Conservation (phyloP, 129 eudicot species). For the Artemisia annua region DNA sequence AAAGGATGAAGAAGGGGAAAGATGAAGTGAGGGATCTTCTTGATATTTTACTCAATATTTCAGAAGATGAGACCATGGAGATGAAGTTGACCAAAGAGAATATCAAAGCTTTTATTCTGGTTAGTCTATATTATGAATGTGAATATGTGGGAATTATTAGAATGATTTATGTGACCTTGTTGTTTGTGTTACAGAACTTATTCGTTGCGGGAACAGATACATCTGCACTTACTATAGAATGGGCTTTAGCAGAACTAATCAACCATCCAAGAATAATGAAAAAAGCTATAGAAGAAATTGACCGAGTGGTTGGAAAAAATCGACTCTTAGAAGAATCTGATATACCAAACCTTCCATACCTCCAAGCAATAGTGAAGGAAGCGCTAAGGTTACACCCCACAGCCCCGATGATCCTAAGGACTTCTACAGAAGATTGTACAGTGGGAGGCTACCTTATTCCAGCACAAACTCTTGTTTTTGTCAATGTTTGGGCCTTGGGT, state of each 20-base stretch:
- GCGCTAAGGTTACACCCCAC: conserved; percentile 67
- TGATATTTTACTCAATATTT: conserved; percentile 54
- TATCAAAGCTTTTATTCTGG: conserved; percentile 73
- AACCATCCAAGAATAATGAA: conserved; percentile 55
- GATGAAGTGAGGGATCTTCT: conserved; percentile 47
- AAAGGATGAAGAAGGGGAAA: conserved; percentile 32
- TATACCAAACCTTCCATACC: conserved; percentile 59
- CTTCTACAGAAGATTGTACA: conserved; percentile 46
- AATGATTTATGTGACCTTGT: not conserved
- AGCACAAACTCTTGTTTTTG: conserved; percentile 47
- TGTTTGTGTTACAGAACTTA: conserved; percentile 44
- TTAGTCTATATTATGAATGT: conserved; percentile 19
- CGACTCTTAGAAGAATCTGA: conserved; percentile 62
- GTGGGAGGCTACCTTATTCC: conserved; percentile 51
- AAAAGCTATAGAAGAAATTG: conserved; percentile 48
- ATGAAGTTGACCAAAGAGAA: conserved; percentile 47
- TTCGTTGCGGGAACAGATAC: conserved; percentile 75
- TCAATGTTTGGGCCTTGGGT: conserved; percentile 56
- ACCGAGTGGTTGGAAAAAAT: conserved; percentile 40
- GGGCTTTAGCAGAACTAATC: conserved; percentile 72
- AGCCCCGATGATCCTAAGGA: conserved; percentile 51
- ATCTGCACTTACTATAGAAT: conserved; percentile 60
- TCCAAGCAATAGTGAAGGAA: conserved; percentile 71
- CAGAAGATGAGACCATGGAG: conserved; percentile 49
- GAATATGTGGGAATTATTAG: not conserved